Base-by-base conservation (phyloP, 1,284 basidiomycete genomes). In the Malassezia cuniculi region DNA sequence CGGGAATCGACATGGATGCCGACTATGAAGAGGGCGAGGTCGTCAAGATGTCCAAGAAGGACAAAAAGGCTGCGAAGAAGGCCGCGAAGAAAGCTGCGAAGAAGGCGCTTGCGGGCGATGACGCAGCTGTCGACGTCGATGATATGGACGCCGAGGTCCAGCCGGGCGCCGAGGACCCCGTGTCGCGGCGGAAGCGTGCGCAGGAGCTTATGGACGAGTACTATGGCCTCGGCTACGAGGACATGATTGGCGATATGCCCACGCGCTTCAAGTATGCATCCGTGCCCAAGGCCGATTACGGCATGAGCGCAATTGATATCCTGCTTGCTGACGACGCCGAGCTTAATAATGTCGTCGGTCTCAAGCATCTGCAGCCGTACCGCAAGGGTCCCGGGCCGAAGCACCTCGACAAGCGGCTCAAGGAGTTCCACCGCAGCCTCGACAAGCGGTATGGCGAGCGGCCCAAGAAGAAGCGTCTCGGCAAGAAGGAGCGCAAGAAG, bases 201-300 rank as follows among this genome's bases (percentile, higher is more conserved):
- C 79, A 86, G 40, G 73, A 82, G 57, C 84, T 89, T 54, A 82
- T 94, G 78, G 82, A 89, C 48, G 82, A 87, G 62, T 74, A 95
- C 36, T 82, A 86, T 66, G 77, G 74, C 20, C 74, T 95, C 14
- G 87, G 94, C 54, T 93, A 94, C 72, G 94, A 95, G 69, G 89
- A 94, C 65, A 77, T 93, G 73, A 85, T 87, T 45, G 89, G 81
- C 5, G 85, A 81, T 64, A 71, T 86, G 54, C 80, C 85, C 1
- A 95, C 90, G 0, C 80, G 86, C 10, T 99, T 97, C 77, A 81
- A 84, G 65, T 99, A 99, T 66, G 74, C 78, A 6, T 73, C 78
- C 31, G 78, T 85, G 10, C 71, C 78, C 22, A 70, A 80, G 0
- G 74, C 81, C 42, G 69, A 70, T 24, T 93, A 77, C 67, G 79